Conservation (phyloP, 495 filamentous ascomycete genomes). For the Talaromyces wortmannii region DNA sequence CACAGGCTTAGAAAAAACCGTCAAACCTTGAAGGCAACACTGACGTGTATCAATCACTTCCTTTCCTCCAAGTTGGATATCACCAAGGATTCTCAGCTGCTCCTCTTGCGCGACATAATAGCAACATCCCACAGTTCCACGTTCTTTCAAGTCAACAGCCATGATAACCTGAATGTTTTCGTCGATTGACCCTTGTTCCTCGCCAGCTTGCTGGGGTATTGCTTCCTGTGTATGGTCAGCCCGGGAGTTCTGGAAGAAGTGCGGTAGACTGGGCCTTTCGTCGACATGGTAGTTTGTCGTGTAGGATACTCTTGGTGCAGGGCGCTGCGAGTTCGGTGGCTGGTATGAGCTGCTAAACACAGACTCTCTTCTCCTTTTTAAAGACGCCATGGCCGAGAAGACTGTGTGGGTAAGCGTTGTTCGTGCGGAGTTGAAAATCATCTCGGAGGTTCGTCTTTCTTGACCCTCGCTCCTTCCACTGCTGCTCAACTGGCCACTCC, state of each 20-base stretch:
- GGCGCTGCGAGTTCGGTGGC: neutral
- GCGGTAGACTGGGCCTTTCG: neutral
- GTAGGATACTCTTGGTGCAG: neutral
- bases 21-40: slow-evolving; percentile 6
- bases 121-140: slow-evolving; percentile 73
- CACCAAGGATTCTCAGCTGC: slow-evolving; percentile 72
- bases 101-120: slow-evolving; percentile 76
- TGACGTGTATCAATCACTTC: slow-evolving; percentile 64
- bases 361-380: slow-evolving; percentile 1
- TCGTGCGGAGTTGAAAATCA: no score
- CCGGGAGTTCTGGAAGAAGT: neutral
- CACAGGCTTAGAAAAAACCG: neutral
- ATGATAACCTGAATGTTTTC: slow-evolving; percentile 71
- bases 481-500: no score
- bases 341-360: neutral
- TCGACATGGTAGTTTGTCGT: neutral
- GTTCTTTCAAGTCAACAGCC: slow-evolving; percentile 70
- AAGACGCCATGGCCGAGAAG: neutral
- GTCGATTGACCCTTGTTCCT: slow-evolving; percentile 45
- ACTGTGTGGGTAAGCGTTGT: neutral
- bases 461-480: no score
- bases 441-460: no score
- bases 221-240: neutral
- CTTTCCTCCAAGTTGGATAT: slow-evolving; percentile 62
- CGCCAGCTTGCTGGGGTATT: slow-evolving; percentile 2